Evolutionary conservation across 2,329 filamentous ascomycete genomes (phyloP).

Genomic region (Malbranchea zuffiana): DNA sequence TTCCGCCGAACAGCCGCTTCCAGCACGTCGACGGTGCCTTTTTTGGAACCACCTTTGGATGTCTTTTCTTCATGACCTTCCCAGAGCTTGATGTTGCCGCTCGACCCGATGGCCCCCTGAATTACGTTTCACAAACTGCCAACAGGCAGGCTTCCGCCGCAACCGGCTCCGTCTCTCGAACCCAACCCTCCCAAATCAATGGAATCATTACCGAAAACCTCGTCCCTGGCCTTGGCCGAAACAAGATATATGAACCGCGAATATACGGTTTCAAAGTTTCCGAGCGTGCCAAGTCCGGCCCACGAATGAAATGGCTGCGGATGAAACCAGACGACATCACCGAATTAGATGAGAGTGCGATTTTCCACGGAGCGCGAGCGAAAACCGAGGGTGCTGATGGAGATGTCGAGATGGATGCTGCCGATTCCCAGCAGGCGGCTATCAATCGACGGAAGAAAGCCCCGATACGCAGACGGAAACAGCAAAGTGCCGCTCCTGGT

Average conservation of each 20-base stretch:
- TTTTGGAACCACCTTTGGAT: conserved; percentile 94
- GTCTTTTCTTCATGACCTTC: conserved; percentile 96
- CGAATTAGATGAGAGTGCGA: conserved; percentile 63
- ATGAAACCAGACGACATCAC: conserved; percentile 68
- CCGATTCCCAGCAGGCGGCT: conserved; percentile 23
- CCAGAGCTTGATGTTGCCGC: conserved; percentile 77
- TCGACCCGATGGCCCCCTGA: conserved; percentile 45
- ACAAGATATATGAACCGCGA: conserved; percentile 81
- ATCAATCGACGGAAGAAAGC: conserved; percentile 35
- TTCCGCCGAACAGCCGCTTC: conserved; percentile 91
- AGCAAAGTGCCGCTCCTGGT: conserved; percentile 10
- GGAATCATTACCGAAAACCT: conserved; percentile 80
- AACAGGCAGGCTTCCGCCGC: conserved; percentile 18
- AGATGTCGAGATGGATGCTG: conserved; percentile 30
- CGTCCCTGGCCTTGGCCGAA: conserved; percentile 69
- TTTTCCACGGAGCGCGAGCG: conserved; percentile 26
- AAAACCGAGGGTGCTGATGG: conserved; percentile 27
- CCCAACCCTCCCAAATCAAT: conserved; percentile 55
- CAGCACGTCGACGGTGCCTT: conserved; percentile 96
- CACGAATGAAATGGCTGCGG: conserved; percentile 93
- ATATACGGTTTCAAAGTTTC: conserved; percentile 96
- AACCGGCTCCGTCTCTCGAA: conserved; percentile 22
- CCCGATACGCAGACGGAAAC: conserved; percentile 32
- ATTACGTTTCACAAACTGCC: conserved; percentile 14
- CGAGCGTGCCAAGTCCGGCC: conserved; percentile 77